Percentiles rank a stretch among this genome's conserved stretches.
phyloP scores from a whole-genome alignment of 1,284 basidiomycete species.

The Moniliophthora roreri region DNA sequence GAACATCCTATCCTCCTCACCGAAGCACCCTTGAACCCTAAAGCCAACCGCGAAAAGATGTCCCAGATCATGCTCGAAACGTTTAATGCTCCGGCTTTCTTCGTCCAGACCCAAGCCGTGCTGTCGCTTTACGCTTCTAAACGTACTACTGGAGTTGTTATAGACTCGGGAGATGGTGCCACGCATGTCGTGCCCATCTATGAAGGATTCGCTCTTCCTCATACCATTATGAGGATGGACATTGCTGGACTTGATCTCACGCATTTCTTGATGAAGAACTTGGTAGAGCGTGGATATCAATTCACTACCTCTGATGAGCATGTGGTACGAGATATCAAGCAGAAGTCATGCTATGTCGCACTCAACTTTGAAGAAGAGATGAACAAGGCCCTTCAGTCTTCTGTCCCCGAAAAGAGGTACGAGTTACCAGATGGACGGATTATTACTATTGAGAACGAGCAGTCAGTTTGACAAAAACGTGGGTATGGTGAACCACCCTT shows the following conservation, averaged over 20 bases:
- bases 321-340: slow-evolving; percentile 15
- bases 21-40: slow-evolving; percentile 15
- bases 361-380: slow-evolving; percentile 15
- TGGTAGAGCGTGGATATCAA: slow-evolving; percentile 11
- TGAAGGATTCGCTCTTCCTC: slow-evolving; percentile 14
- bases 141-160: slow-evolving; percentile 13
- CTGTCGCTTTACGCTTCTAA: slow-evolving; percentile 14
- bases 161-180: slow-evolving; percentile 15
- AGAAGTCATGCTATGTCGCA: slow-evolving; percentile 14
- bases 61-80: slow-evolving; percentile 17
- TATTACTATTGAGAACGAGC: slow-evolving; percentile 17
- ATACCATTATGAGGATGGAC: slow-evolving; percentile 12
- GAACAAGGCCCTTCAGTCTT: slow-evolving; percentile 6
- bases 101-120: slow-evolving; percentile 14
- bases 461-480: neutral
- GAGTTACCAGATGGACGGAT: slow-evolving; percentile 15
- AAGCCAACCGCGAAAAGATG: slow-evolving; percentile 15
- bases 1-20: slow-evolving; percentile 15
- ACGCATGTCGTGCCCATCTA: slow-evolving; percentile 15
- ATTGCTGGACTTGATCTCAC: slow-evolving; percentile 14
- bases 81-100: slow-evolving; percentile 15
- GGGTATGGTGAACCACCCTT: neutral
- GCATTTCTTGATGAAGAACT: slow-evolving; percentile 11
- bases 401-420: slow-evolving; percentile 14
- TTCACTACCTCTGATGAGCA: slow-evolving; percentile 10